These are phyloP conservation scores for Metrosideros polymorpha DNA, from an alignment of 441 rosid genomes.

Conservation along the genomic window DNA sequence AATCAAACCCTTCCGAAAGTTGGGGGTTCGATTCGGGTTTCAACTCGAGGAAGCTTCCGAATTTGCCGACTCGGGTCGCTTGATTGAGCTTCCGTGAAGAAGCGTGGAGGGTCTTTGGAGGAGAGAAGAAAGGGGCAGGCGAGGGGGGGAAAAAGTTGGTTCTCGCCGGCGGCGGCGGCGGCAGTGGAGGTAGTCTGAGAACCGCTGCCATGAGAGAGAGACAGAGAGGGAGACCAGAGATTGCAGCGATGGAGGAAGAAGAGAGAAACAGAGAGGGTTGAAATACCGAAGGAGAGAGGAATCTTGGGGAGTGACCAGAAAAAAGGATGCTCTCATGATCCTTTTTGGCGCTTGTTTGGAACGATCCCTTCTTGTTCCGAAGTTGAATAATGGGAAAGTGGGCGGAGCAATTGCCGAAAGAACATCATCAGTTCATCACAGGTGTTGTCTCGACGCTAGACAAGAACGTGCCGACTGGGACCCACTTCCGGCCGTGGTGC, in stretches of 20 bases:
- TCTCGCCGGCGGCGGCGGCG: conserved; percentile 12
- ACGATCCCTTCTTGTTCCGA: not conserved
- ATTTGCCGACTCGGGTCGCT: conserved; percentile 19
- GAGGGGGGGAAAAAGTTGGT: not conserved
- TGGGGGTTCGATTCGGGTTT: conserved; percentile 25
- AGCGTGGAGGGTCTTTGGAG: not conserved
- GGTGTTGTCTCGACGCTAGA: not conserved
- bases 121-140: not conserved
- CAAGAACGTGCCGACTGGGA: not conserved
- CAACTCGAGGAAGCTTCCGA: conserved; percentile 35
- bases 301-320: not conserved
- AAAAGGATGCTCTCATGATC: not conserved
- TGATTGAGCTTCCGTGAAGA: not conserved
- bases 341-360: not conserved
- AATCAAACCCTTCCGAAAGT: conserved; percentile 7
- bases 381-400: not conserved
- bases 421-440: too few relatives aligned
- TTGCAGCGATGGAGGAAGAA: not conserved
- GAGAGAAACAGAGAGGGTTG: not conserved
- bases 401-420: not conserved
- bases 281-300: not conserved
- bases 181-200: conserved; percentile 10
- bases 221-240: not conserved
- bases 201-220: conserved; percentile 22
- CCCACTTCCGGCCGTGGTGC: not conserved